Conservation (phyloP, 176 grass and related monocot genomes). For the Ampelocalamus luodianensis region DNA sequence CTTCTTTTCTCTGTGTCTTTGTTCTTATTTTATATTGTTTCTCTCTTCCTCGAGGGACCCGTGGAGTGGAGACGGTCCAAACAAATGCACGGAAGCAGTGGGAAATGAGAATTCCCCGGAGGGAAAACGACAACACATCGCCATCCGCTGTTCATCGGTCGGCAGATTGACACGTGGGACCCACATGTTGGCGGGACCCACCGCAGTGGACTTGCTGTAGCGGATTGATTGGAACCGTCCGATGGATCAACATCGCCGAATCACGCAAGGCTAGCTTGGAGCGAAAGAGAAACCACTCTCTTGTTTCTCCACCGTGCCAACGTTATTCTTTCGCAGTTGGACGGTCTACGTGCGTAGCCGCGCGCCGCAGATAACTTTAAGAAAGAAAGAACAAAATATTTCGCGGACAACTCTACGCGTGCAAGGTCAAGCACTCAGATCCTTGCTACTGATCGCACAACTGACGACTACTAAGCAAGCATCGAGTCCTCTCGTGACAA, state of each 20-base stretch:
- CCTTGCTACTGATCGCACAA: no score
- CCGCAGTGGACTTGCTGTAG: not conserved
- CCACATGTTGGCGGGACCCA: constrained; percentile 1
- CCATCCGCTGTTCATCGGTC: constrained; percentile 36
- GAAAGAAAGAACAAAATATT: no score
- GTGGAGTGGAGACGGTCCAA: not conserved
- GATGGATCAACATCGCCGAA: not conserved
- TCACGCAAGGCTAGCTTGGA: not conserved
- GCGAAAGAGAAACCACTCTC: not conserved
- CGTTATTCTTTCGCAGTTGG: no score
- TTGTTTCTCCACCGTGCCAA: not conserved
- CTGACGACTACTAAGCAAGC: not conserved
- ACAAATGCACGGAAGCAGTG: constrained; percentile 25
- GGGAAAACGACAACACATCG: constrained; percentile 45
- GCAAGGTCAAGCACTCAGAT: not conserved
- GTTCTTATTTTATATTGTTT: not conserved
- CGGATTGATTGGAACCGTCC: constrained; percentile 4
- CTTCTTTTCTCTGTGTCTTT: not conserved
- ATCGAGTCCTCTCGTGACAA: not conserved
- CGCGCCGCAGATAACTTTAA: no score
- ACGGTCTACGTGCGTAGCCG: no score
- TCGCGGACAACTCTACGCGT: no score
- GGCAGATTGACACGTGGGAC: constrained; percentile 26
- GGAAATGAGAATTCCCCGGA: constrained; percentile 33
- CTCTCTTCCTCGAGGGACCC: not conserved